Percentiles rank a stretch among this genome's conserved stretches.
phyloP scores from a whole-genome alignment of 495 filamentous ascomycete genomes.

The Acidiella bohemica region DNA sequence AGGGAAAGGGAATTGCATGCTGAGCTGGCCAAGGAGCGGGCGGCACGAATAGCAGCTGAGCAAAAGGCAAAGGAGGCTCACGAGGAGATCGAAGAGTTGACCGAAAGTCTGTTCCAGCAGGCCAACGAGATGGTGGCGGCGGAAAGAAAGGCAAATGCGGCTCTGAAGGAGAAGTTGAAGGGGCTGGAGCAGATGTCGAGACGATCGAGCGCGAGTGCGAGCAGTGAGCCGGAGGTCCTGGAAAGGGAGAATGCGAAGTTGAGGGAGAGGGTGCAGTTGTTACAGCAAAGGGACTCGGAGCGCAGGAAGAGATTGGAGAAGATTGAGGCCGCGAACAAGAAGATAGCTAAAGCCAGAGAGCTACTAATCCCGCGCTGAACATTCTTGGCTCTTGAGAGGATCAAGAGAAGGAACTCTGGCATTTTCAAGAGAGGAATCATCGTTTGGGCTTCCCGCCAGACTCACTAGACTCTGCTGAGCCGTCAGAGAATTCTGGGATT shows the following conservation, averaged over 20 bases:
- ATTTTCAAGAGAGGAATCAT: too few relatives aligned
- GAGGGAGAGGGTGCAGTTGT: not conserved
- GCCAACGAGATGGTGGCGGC: slow-evolving; percentile 95
- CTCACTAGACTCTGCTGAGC: too few relatives aligned
- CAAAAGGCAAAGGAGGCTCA: slow-evolving; percentile 53
- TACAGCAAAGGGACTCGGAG: not conserved
- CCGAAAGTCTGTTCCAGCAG: slow-evolving; percentile 72
- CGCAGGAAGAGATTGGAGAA: not conserved
- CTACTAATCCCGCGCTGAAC: too few relatives aligned
- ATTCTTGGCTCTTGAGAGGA: too few relatives aligned
- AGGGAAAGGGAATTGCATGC: slow-evolving; percentile 48
- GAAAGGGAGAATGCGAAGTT: not conserved
- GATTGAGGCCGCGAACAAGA: not conserved
- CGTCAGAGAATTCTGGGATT: too few relatives aligned
- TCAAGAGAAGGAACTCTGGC: too few relatives aligned
- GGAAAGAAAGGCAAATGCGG: slow-evolving; percentile 67
- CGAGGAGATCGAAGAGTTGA: slow-evolving; percentile 80
- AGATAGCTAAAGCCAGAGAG: too few relatives aligned
- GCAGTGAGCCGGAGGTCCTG: too few relatives aligned
- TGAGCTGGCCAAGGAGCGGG: slow-evolving; percentile 57
- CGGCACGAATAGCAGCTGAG: slow-evolving; percentile 62
- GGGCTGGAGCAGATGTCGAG: slow-evolving; percentile 55
- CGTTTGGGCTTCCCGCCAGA: too few relatives aligned
- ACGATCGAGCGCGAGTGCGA: too few relatives aligned
- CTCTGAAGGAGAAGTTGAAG: slow-evolving; percentile 55